phyloP scores from a whole-genome alignment of 495 filamentous ascomycete genomes.

The Elasticomyces elasticus region DNA sequence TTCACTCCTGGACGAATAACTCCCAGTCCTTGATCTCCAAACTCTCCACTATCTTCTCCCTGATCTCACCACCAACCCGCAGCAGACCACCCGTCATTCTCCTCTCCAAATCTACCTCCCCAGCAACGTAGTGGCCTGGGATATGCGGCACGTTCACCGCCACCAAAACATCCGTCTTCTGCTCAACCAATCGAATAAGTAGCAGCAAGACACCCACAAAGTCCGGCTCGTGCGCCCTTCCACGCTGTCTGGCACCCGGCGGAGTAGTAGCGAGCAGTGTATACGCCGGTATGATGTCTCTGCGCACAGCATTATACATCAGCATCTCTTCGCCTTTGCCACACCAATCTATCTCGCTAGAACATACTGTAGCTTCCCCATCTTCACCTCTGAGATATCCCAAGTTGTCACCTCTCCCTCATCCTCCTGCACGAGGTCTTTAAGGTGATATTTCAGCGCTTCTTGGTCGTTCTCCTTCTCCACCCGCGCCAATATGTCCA shows the following conservation, averaged over 20 bases:
- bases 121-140: slow-evolving; percentile 49
- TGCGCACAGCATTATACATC: not conserved
- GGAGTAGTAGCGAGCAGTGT: slow-evolving; percentile 29
- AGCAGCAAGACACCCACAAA: slow-evolving; percentile 58
- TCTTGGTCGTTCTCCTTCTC: slow-evolving; percentile 41
- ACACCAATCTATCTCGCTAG: not conserved
- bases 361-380: slow-evolving; percentile 31
- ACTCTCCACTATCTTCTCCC: slow-evolving; percentile 51
- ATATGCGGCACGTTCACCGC: slow-evolving; percentile 79
- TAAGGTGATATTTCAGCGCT: slow-evolving; percentile 64
- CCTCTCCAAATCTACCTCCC: slow-evolving; percentile 53
- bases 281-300: slow-evolving; percentile 19
- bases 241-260: slow-evolving; percentile 10
- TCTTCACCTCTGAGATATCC: slow-evolving; percentile 37
- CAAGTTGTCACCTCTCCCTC: slow-evolving; percentile 40
- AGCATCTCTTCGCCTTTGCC: slow-evolving; percentile 15
- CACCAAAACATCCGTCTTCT: slow-evolving; percentile 77
- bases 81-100: slow-evolving; percentile 54
- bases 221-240: slow-evolving; percentile 13
- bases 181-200: slow-evolving; percentile 60
- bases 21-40: slow-evolving; percentile 77
- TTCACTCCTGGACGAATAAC: slow-evolving; percentile 48
- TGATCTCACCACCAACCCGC: slow-evolving; percentile 49
- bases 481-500: slow-evolving; percentile 82
- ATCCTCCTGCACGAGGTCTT: slow-evolving; percentile 51